Conservation (phyloP, 768 basidiomycete genomes). For the Mycena venus region DNA sequence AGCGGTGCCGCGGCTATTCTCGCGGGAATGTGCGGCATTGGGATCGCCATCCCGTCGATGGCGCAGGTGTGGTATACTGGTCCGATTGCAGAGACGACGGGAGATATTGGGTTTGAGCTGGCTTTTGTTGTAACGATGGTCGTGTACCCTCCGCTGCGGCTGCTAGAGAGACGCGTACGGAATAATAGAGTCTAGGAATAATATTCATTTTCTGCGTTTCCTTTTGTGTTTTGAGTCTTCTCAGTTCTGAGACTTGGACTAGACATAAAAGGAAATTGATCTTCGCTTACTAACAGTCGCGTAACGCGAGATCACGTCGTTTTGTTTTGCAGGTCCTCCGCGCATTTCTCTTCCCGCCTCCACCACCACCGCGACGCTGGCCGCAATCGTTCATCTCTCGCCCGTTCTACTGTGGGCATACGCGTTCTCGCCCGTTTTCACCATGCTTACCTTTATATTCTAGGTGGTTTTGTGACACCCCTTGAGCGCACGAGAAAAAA, state of each 20-base stretch:
- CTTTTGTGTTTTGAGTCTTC: background rate
- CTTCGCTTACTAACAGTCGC: background rate
- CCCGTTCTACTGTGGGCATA: background rate
- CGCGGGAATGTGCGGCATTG: constrained; percentile 67
- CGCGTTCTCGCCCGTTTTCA: background rate
- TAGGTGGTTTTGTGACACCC: constrained; percentile 22
- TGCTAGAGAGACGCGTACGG: constrained; percentile 56
- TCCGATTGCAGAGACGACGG: constrained; percentile 75
- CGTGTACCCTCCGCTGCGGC: constrained; percentile 71
- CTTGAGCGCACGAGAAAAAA: background rate
- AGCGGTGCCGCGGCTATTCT: constrained; percentile 75
- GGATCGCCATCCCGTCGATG: constrained; percentile 77
- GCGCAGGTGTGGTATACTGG: constrained; percentile 83
- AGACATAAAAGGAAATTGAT: background rate
- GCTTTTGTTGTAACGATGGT: constrained; percentile 69
- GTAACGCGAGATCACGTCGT: background rate
- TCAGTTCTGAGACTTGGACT: background rate
- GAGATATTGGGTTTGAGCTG: constrained; percentile 88
- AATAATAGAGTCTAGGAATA: constrained; percentile 20
- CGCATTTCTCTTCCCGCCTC: background rate
- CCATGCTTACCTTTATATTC: background rate
- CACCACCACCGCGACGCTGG: constrained; percentile 5
- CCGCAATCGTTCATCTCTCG: background rate
- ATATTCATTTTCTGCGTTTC: background rate
- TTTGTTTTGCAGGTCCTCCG: background rate